These are phyloP conservation scores for Myxozyma melibiosi DNA, from an alignment of 805 yeast genomes.

Conservation along the genomic window DNA sequence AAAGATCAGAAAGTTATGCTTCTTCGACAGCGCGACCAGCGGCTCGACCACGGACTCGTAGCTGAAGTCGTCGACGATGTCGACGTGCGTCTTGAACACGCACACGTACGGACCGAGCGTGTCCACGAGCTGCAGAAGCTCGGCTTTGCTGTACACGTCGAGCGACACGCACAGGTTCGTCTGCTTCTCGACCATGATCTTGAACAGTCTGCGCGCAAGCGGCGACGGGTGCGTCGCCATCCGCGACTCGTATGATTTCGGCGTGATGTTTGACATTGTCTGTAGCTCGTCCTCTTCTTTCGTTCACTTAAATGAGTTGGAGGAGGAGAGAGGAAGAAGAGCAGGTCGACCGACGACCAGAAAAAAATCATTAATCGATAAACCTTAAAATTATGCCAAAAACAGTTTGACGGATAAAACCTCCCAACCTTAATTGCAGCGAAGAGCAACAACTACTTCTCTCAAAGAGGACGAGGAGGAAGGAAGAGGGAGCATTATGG, in stretches of 20 bases:
- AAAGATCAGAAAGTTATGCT: slow-evolving; percentile 86
- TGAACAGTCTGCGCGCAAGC: slow-evolving; percentile 73
- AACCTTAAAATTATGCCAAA: no score
- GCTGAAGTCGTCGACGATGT: slow-evolving; percentile 85
- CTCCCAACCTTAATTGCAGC: no score
- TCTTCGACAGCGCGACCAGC: slow-evolving; percentile 66
- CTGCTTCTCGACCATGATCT: slow-evolving; percentile 74
- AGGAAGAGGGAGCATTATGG: no score
- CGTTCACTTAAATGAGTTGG: background rate
- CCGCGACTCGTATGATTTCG: slow-evolving; percentile 60
- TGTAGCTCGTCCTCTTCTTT: background rate
- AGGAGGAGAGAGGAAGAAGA: background rate
- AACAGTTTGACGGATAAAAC: no score
- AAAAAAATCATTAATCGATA: no score
- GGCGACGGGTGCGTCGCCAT: slow-evolving; percentile 73
- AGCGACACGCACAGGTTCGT: slow-evolving; percentile 93
- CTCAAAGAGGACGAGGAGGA: no score
- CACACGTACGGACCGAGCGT: slow-evolving; percentile 89
- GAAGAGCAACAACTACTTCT: no score
- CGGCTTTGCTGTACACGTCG: slow-evolving; percentile 80
- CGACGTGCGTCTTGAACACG: slow-evolving; percentile 91
- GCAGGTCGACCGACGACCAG: no score
- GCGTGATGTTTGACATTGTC: slow-evolving; percentile 21
- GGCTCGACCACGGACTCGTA: slow-evolving; percentile 80
- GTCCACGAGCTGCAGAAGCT: slow-evolving; percentile 72